Conservation (phyloP, 208 protist genomes). For the Lotmaria passim region DNA sequence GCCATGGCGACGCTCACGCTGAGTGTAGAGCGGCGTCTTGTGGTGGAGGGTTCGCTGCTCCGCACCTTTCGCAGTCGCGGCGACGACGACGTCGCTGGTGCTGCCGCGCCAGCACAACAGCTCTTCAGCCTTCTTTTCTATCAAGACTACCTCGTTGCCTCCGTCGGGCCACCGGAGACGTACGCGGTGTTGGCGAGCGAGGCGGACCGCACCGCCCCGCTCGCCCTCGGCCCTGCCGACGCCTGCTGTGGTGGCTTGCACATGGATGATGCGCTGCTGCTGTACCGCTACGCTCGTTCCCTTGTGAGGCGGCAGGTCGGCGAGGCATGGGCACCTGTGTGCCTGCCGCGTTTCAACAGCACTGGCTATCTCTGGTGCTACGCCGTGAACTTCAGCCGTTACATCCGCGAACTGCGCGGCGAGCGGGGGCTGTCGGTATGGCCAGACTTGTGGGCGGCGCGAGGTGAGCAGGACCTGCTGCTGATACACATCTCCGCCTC, state of each 20-base stretch:
- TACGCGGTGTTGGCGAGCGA: conserved; percentile 8
- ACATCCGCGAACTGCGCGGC: conserved; percentile 23
- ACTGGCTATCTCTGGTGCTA: conserved; percentile 86
- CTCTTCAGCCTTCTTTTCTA: conserved; percentile 45
- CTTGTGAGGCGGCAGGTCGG: conserved; percentile 55
- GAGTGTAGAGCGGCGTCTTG: conserved; percentile 21
- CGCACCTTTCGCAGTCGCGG: conserved; percentile 14
- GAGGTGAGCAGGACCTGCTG: conserved; percentile 37
- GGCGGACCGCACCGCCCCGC: conserved; percentile 5
- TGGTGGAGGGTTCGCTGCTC: conserved; percentile 28
- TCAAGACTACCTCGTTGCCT: conserved; percentile 24
- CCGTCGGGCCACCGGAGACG: conserved; percentile 32
- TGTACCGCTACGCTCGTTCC: conserved; percentile 61
- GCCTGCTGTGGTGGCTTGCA: conserved; percentile 33
- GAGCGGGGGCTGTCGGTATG: conserved; percentile 18
- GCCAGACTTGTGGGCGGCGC: conserved; percentile 22
- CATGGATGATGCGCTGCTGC: conserved; percentile 63
- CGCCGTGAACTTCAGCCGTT: conserved; percentile 38
- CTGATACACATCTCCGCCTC: conserved; percentile 53
- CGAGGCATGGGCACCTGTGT: conserved; percentile 80
- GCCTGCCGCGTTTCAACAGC: conserved; percentile 73
- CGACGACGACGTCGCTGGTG: neutral
- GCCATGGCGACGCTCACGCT: conserved; percentile 46
- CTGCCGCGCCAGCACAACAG: conserved; percentile 35
- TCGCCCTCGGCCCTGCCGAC: conserved; percentile 16